phyloP scores from a whole-genome alignment of 257 asterid genomes.

The Marsdenia floribunda region DNA sequence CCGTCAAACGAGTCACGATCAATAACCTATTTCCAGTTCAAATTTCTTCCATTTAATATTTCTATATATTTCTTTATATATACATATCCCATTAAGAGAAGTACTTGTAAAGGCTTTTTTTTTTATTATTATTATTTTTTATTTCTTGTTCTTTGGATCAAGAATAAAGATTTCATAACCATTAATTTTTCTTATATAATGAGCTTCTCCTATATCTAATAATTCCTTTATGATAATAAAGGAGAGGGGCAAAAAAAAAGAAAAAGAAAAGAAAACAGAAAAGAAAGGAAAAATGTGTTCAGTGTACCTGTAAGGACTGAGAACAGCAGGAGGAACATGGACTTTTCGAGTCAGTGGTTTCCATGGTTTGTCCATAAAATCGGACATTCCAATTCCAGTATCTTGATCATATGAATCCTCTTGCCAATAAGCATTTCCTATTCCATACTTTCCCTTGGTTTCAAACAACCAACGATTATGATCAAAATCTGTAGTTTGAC shows the following conservation, averaged over 20 bases:
- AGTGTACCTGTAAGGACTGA: slow-evolving; percentile 84
- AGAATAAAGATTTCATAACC: too few species aligned
- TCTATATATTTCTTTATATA: too few species aligned
- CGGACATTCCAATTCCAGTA: slow-evolving; percentile 86
- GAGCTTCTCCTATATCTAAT: too few species aligned
- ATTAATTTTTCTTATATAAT: too few species aligned
- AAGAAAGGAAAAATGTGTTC: too few species aligned
- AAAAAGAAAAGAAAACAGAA: too few species aligned
- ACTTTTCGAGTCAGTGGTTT: slow-evolving; percentile 88
- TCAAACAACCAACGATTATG: slow-evolving; percentile 93
- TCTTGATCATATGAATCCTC: slow-evolving; percentile 71
- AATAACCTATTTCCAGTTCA: slow-evolving; percentile 43
- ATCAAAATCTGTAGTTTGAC: slow-evolving; percentile 89
- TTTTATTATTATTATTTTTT: too few species aligned
- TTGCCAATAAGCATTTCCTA: slow-evolving; percentile 90
- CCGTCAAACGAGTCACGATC: slow-evolving; percentile 55
- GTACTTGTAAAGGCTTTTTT: too few species aligned
- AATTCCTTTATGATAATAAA: background rate
- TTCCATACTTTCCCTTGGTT: slow-evolving; percentile 87
- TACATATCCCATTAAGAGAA: too few species aligned
- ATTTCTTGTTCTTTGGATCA: too few species aligned
- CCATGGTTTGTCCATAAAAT: slow-evolving; percentile 96
- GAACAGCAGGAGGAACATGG: slow-evolving; percentile 52
- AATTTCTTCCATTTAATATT: too few species aligned
- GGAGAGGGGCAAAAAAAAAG: too few species aligned